phyloP scores from a whole-genome alignment of 192 early-diverging fungal genomes.

The Podila minutissima region DNA sequence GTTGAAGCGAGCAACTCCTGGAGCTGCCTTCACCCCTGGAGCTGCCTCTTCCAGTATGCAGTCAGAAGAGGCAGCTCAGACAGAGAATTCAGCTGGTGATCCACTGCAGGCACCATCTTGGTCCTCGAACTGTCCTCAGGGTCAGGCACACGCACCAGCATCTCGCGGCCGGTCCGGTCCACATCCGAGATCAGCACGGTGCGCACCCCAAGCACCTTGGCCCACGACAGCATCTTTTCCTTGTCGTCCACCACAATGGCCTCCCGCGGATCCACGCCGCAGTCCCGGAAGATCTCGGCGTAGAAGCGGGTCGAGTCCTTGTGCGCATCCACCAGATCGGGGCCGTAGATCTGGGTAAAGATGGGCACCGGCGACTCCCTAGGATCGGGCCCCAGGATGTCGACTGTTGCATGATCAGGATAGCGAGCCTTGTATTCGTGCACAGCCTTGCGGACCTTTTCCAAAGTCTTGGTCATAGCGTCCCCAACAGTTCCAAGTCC shows the following conservation, averaged over 20 bases:
- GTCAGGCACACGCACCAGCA: slow-evolving; percentile 16
- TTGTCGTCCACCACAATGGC: slow-evolving; percentile 45
- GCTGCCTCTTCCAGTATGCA: slow-evolving; percentile 12
- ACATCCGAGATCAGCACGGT: slow-evolving; percentile 34
- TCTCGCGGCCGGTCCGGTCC: slow-evolving; percentile 27
- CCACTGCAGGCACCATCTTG: slow-evolving; percentile 23
- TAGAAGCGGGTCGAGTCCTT: slow-evolving; percentile 33
- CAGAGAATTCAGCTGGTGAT: slow-evolving; percentile 28
- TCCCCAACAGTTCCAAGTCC: slow-evolving; percentile 10
- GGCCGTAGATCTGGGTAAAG: slow-evolving; percentile 35
- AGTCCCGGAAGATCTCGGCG: slow-evolving; percentile 17
- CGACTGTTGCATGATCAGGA: not conserved
- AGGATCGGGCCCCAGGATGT: not conserved
- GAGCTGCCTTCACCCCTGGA: not conserved
- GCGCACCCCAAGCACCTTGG: slow-evolving; percentile 27
- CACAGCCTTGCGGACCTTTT: not conserved
- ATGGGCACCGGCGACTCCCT: slow-evolving; percentile 8
- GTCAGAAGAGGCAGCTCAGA: slow-evolving; percentile 28
- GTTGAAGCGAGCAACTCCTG: not conserved
- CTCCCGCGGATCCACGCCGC: slow-evolving; percentile 12
- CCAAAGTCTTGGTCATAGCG: not conserved
- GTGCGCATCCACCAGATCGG: slow-evolving; percentile 20
- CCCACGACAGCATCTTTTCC: slow-evolving; percentile 36
- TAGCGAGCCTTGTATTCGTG: not conserved
- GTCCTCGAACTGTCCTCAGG: not conserved